These are phyloP conservation scores for Candida fluviatilis DNA, from an alignment of 805 yeast genomes.

Conservation along the genomic window DNA sequence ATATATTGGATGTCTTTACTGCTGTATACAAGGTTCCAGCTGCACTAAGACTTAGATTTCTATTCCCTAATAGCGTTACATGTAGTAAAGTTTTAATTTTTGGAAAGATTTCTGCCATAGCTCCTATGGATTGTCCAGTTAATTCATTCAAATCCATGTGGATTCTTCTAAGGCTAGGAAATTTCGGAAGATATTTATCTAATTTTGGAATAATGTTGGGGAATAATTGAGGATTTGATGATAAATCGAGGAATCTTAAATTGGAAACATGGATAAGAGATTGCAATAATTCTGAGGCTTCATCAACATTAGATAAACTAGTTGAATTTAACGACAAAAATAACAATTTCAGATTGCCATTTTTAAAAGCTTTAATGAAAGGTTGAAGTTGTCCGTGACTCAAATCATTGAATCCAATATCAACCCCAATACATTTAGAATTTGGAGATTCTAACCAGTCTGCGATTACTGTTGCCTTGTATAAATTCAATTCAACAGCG, in stretches of 20 bases:
- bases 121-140: conserved; percentile 42
- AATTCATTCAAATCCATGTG: conserved; percentile 54
- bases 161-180: conserved; percentile 42
- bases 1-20: conserved; percentile 45
- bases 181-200: conserved; percentile 42
- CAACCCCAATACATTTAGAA: conserved; percentile 51
- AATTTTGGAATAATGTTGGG: conserved; percentile 47
- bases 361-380: conserved; percentile 38
- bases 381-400: conserved; percentile 44
- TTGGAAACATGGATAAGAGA: conserved; percentile 35
- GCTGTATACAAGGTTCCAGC: conserved; percentile 50
- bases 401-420: conserved; percentile 52
- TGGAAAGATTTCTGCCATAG: conserved; percentile 46
- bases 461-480: conserved; percentile 39
- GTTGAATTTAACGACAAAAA: conserved; percentile 55
- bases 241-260: conserved; percentile 49
- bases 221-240: conserved; percentile 48
- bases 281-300: conserved; percentile 31
- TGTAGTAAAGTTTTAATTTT: conserved; percentile 46
- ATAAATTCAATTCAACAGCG: conserved; percentile 41
- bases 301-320: conserved; percentile 38
- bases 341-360: conserved; percentile 32
- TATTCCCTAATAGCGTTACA: conserved; percentile 52
- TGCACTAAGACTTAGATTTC: conserved; percentile 38
- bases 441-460: conserved; percentile 43